Base-by-base conservation (phyloP, 306 rosid species). In the Lathyrus sativus region DNA sequence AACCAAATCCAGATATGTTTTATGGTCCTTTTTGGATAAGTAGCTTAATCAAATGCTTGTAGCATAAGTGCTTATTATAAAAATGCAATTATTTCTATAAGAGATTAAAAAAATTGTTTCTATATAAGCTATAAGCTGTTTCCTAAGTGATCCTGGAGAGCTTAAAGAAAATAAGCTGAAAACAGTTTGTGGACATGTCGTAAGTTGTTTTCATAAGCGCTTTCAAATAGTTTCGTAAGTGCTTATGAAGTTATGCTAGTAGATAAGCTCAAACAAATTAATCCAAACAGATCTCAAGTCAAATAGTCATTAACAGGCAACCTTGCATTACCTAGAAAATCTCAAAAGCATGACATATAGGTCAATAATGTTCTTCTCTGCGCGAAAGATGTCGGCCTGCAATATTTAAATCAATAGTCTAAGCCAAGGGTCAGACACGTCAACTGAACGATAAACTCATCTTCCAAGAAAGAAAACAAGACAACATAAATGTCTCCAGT, bases 301-400 rank as follows among this genome's bases (percentile, higher is more conserved):
- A 70, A 73, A 70, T 10, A 65, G 6, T 5, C 50, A 50, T 9
- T 17, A 29, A 56, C 38, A 38, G 2, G 57, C 13, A 38, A 70
- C 58, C 48, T 50, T 62, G 49, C 11, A 42, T 61, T 86, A 93
- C 98, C 98, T 86, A 62, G 98, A 93, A 82, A 81, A 93, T 70
- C 98, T 82, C 71, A 93, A 84, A 64, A 93, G 96, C 97, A 93
- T 90, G 54, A 88, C 85, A 68, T 93, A 93, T 49, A 93, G 88
- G 80, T 93, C 97, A 58, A 93, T 81, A 55, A 85, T 79, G 83
- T 88, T 93, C 80, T 71, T 88, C 88, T 93, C 98, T 6, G 76
- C 74, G 26, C 97, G 97, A 82, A 93, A 93, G 80, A 90, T 90
- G 79, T 86, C 87, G 62, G 96, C 98, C 98, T 93, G 82, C 72